Evolutionary conservation across 208 protist genomes (phyloP).

Genomic region (Crithidia fasciculata): DNA sequence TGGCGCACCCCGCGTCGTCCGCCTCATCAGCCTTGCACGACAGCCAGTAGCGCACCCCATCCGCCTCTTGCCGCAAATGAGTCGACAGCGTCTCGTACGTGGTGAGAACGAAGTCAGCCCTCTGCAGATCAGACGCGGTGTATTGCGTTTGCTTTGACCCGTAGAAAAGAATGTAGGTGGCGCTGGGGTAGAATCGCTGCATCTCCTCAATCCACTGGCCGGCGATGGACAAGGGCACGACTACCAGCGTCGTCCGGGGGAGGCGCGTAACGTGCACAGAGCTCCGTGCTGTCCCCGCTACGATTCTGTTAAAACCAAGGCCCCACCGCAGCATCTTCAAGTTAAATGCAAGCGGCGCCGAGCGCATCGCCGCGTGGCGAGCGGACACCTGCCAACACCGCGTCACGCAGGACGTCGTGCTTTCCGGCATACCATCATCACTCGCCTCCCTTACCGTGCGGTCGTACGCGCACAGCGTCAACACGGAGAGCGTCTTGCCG

Average conservation of each 20-base stretch:
- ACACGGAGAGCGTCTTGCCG: conserved; percentile 69
- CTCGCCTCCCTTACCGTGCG: conserved; percentile 10
- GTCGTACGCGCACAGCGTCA: conserved; percentile 52
- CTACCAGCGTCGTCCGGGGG: conserved; percentile 52
- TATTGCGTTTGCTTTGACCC: conserved; percentile 42
- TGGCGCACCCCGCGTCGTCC: conserved; percentile 20
- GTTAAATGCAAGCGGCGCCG: background rate
- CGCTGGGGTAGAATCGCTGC: conserved; percentile 46
- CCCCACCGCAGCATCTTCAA: conserved; percentile 27
- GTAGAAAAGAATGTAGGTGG: conserved; percentile 62
- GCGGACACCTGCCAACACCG: conserved; percentile 13
- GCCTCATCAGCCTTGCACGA: conserved; percentile 1
- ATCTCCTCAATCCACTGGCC: conserved; percentile 65
- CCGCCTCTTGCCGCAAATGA: conserved; percentile 50
- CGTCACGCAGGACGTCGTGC: background rate
- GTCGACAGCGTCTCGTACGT: conserved; percentile 69
- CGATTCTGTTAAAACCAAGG: conserved; percentile 5
- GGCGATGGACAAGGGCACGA: conserved; percentile 61
- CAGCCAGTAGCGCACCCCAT: conserved; percentile 24
- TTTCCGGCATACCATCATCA: background rate
- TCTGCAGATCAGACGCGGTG: conserved; percentile 39
- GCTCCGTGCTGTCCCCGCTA: conserved; percentile 8
- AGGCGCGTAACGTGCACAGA: conserved; percentile 14
- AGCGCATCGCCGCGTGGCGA: background rate
- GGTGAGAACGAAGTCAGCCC: conserved; percentile 65